Evolutionary conservation across 73 alveolate species (phyloP), one percentile per base, ranked within the genome.

Genomic region (Effrenium voratum): DNA sequence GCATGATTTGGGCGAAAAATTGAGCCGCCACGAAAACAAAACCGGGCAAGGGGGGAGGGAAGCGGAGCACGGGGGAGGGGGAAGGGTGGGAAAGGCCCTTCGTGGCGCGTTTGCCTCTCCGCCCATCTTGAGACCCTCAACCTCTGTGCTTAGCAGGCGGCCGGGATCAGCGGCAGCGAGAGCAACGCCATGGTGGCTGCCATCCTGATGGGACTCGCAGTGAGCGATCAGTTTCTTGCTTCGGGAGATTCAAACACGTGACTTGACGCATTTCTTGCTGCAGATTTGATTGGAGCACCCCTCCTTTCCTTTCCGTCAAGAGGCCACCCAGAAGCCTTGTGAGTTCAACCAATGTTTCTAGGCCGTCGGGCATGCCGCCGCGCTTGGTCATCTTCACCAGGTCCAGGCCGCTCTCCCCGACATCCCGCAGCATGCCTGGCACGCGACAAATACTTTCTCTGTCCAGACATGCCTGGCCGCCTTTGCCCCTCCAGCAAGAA

Each of bases 361-460:
- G 47, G 83, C 47, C 47, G 72, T 72, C 91, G 45, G 70, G 40
- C 91, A 84, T 52, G 55, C 79, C 79, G 38, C 86, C 95, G 32
- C 95, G 95, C 50, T 88, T 88, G 86, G 52, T 40, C 86, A 88
- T 36, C 95, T 88, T 88, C 86, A 44, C 95, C 95, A 88, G 28
- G 72, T 88, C 85, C 47, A 88, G 73, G 40, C 95, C 95, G 38
- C 86, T 88, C 85, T 88, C 95, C 28, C 95, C 95, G 34, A 88
- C 95, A 40, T 88, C 95, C 19, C 95, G 83, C 43, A 88, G 80
- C 95, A 88, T 88, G 70, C 95, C 95, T 88, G 41, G 73, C 40
- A 32, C 2, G 19, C 22, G 41, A 28, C 68, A 46, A 41, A 73
- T 2, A n/a, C n/a, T n/a, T n/a, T n/a, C n/a, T n/a, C n/a, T n/a